These are phyloP conservation scores for Solanum etuberosum DNA, from an alignment of 257 asterid genomes.

Conservation along the genomic window DNA sequence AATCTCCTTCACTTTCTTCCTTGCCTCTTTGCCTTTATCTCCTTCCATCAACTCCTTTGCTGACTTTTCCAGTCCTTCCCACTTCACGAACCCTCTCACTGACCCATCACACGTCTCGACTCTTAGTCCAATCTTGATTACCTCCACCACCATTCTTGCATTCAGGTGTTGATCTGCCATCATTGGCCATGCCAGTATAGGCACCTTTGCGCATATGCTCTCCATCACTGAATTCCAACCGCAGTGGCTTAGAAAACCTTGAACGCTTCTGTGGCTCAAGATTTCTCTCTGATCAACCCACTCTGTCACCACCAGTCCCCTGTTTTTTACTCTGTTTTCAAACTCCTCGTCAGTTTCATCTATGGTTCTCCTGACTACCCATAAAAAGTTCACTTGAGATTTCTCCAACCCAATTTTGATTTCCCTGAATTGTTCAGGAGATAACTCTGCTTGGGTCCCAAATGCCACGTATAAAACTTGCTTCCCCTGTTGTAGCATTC, in stretches of 20 bases:
- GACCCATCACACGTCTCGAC: constrained; percentile 28
- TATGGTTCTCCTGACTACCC: constrained; percentile 36
- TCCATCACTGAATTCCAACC: constrained; percentile 73
- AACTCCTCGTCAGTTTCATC: constrained; percentile 1
- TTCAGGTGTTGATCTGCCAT: constrained; percentile 66
- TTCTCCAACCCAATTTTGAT: constrained; percentile 38
- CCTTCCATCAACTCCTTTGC: constrained; percentile 53
- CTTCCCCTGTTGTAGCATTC: constrained; percentile 8
- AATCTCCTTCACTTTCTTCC: constrained; percentile 25
- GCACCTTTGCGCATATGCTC: constrained; percentile 58
- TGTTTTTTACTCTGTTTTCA: constrained; percentile 20
- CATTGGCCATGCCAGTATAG: constrained; percentile 78
- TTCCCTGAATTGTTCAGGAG: constrained; percentile 34
- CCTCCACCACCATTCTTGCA: constrained; percentile 59
- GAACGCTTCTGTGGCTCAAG: constrained; percentile 30
- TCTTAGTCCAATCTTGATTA: constrained; percentile 35
- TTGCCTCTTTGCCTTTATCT: constrained; percentile 25
- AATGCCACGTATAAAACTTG: constrained; percentile 56
- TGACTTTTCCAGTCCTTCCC: constrained; percentile 28
- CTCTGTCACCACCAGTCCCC: constrained; percentile 46
- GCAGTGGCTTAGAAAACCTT: constrained; percentile 63
- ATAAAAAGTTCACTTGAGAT: constrained; percentile 36
- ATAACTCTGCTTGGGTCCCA: constrained; percentile 59
- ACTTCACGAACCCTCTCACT: constrained; percentile 40
- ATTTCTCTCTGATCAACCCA: constrained; percentile 69